Evolutionary conservation across 768 basidiomycete species (phyloP).

Genomic region (Tulasnella sp.): DNA sequence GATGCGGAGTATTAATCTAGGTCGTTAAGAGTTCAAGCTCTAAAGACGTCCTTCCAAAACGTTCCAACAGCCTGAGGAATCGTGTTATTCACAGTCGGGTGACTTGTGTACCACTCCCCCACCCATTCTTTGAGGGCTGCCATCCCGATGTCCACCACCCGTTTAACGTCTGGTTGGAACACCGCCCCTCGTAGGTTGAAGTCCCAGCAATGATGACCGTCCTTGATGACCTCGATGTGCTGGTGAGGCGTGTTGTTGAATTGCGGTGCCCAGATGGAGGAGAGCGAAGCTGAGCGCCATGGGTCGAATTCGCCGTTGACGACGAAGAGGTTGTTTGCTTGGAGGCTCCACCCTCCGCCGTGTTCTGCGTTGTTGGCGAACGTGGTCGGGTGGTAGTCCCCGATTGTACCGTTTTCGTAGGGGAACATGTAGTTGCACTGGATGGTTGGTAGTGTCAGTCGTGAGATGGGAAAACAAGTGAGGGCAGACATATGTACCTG

Average conservation of each 20-base stretch:
- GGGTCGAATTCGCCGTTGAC: constrained; percentile 14
- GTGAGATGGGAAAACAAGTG: background rate
- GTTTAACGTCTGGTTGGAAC: background rate
- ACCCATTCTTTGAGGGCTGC: background rate
- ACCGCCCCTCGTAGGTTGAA: background rate
- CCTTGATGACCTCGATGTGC: background rate
- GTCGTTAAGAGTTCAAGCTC: too few species aligned
- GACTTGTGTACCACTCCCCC: background rate
- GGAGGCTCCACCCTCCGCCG: constrained; percentile 11
- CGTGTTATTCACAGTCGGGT: background rate
- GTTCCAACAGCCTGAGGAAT: too few species aligned
- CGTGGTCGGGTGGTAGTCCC: background rate
- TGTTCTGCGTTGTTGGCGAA: background rate
- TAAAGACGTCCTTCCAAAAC: too few species aligned
- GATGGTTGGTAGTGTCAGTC: background rate
- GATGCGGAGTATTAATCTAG: too few species aligned
- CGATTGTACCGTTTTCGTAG: background rate
- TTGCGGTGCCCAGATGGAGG: background rate
- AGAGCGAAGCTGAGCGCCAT: constrained; percentile 12
- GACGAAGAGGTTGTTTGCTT: background rate
- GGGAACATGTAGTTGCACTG: constrained; percentile 11
- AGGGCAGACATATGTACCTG: background rate
- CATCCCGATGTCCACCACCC: constrained; percentile 2
- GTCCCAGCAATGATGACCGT: constrained; percentile 9
- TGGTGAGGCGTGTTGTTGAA: background rate